Conservation (phyloP, 2,329 filamentous ascomycete species). For the Colletotrichum sp. region DNA sequence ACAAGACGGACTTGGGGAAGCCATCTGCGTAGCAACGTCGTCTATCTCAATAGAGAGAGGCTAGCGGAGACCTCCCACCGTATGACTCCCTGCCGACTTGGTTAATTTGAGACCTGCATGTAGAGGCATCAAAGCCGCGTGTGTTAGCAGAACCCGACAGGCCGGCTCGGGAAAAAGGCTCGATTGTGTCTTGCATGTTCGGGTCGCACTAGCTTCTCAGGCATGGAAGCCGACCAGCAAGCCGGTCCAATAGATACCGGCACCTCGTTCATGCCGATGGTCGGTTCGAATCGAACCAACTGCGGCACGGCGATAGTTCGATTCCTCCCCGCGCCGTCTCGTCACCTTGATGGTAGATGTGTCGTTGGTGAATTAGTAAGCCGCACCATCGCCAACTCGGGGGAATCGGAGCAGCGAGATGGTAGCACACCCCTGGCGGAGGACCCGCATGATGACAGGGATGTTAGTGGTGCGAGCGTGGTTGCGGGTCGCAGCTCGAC, state of each 20-base stretch:
- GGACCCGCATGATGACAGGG: neutral
- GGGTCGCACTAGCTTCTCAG: neutral
- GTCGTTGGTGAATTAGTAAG: conserved; percentile 19
- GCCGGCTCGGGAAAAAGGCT: neutral
- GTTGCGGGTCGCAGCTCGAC: neutral
- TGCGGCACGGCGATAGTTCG: neutral
- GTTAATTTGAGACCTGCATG: neutral
- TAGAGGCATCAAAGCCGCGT: neutral
- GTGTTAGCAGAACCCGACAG: neutral
- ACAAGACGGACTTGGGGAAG: neutral
- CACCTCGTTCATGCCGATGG: neutral
- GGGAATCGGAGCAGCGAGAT: conserved; percentile 18
- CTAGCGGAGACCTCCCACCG: neutral
- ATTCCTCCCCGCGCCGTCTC: neutral
- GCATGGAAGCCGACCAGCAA: neutral
- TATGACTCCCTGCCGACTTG: neutral
- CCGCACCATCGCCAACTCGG: neutral
- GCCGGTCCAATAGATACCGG: neutral
- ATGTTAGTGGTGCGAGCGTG: neutral
- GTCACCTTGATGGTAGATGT: conserved; percentile 7
- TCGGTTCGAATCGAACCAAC: neutral
- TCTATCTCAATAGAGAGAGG: neutral
- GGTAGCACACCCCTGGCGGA: neutral
- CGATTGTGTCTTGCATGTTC: neutral
- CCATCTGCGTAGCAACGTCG: neutral